Percentiles rank a stretch among this genome's conserved stretches.
phyloP scores from a whole-genome alignment of 2,329 filamentous ascomycete genomes.

The Grosmannia serpens region DNA sequence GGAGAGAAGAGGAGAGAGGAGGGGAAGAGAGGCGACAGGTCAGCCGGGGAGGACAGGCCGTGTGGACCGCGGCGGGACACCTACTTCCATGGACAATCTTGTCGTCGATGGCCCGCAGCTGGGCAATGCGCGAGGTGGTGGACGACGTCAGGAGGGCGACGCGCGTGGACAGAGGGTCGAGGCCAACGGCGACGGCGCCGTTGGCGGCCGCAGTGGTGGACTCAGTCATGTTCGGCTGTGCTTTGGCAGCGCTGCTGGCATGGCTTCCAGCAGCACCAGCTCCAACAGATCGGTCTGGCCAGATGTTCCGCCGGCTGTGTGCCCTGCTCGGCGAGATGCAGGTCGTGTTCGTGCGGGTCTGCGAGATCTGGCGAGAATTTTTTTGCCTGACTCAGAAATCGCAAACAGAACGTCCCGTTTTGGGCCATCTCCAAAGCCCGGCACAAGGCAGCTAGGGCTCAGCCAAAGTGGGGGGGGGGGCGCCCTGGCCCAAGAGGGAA shows the following conservation, averaged over 20 bases:
- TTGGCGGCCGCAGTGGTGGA: constrained; percentile 28
- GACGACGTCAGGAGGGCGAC: constrained; percentile 49
- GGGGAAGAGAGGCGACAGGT: background rate
- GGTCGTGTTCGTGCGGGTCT: background rate
- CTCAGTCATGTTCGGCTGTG: constrained; percentile 30
- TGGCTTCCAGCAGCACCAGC: constrained; percentile 3
- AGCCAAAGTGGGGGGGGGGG: constrained; percentile 9
- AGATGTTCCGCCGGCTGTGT: background rate
- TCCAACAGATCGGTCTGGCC: background rate
- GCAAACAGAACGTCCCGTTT: background rate
- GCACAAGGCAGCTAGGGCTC: background rate
- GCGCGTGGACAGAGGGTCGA: constrained; percentile 11
- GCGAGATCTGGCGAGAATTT: background rate
- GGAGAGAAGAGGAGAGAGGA: background rate
- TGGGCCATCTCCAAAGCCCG: background rate
- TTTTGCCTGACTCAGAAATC: background rate
- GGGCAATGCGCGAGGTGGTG: constrained; percentile 41
- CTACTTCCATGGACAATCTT: constrained; percentile 43
- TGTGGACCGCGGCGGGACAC: constrained; percentile 5
- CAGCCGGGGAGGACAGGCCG: background rate
- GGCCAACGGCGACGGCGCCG: constrained; percentile 9
- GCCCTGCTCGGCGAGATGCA: background rate
- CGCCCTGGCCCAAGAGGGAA: constrained; percentile 8
- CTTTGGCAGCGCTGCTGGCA: constrained; percentile 7
- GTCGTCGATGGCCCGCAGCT: constrained; percentile 45